Evolutionary conservation across 805 yeast species (phyloP), one percentile per base, ranked within the genome.

Genomic region (Wickerhamia fluorescens): DNA sequence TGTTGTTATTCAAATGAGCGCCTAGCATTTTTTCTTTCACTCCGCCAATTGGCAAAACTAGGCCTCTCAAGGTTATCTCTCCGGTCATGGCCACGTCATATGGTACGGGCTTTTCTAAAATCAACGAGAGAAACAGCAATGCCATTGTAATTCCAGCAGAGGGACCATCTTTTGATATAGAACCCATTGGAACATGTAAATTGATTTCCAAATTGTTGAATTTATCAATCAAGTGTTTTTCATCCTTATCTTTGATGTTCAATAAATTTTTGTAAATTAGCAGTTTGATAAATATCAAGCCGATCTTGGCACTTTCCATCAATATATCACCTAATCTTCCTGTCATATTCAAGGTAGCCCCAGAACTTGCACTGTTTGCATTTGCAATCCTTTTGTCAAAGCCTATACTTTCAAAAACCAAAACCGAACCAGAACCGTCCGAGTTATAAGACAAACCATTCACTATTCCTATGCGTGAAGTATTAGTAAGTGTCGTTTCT

Each of bases 371-470:
- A 17, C 28, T 68, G 37, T 41, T 53, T 34, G 40, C 37, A 22
- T 39, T 39, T 7, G 42, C 44, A 17, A 35, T 38, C 15, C 55
- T 47, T 5, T 61, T 62, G 12, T 79, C 80, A 38, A 80, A 71
- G 10, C 78, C 75, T 21, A 83, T 72, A 43, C 86, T 74, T 49
- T 87, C 95, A 50, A 87, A 82, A 10, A 78, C 72, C 29, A 87
- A 60, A 2, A 83, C 75, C 1, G 89, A 78, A 0, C 96, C 96
- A 4, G 81, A 75, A 1, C 96, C 96, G 43, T 80, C 83, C 3
- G 86, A 75, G 58, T 82, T 85, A 53, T 86, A 87, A 2, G 95
- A 84, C 35, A 87, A 60, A 0, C 96, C 96, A 49, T 85, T 84
- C 7, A 85, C 96, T 6, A 39, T 39, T 5, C 43, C 43, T 5